Evolutionary conservation across 805 yeast species (phyloP), one percentile per base, ranked within the genome.

Genomic region (Candida sakaeoensis): DNA sequence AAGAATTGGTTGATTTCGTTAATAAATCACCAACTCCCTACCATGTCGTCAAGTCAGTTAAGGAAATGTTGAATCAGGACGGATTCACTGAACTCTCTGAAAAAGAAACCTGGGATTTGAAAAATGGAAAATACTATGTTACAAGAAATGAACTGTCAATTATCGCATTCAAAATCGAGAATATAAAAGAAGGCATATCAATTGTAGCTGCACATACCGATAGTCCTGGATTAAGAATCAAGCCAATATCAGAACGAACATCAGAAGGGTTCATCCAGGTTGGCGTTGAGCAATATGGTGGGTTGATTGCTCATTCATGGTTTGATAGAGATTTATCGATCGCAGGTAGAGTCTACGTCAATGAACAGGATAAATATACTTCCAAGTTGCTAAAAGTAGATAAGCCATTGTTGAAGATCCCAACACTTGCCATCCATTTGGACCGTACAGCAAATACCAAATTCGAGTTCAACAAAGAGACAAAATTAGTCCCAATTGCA

Each of bases 161-260:
- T 18, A 80, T 91, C 48, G 96, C 96, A 1, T 90, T 91, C 62
- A 73, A 73, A 1, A 55, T 77, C 35, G 86, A 85, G 79, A 53
- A 58, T 38, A 80, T 85, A 3, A 96, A 95, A 8, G 80, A 82
- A 46, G 91, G 95, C 8, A 71, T 89, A 45, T 79, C 97, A 4
- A 81, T 93, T 39, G 84, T 90, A 25, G 99, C 98, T 13, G 96
- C 96, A 1, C 99, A 91, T 61, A 90, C 97, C 0, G 99, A 91
- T 60, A 85, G 95, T 4, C 98, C 98, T 8, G 80, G 87, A 23
- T 70, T 91, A 48, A 75, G 95, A 56, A 77, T 91, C 49, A 93
- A 91, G 64, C 99, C 99, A 9, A 70, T 84, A 22, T 85, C 95
- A 17, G 79, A 81, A 54, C 77, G 76, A 49, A 60, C 66, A 8